Evolutionary conservation across 192 early-diverging fungal genomes (phyloP), one percentile per base, ranked within the genome.

Genomic region (Coemansia sp.): DNA sequence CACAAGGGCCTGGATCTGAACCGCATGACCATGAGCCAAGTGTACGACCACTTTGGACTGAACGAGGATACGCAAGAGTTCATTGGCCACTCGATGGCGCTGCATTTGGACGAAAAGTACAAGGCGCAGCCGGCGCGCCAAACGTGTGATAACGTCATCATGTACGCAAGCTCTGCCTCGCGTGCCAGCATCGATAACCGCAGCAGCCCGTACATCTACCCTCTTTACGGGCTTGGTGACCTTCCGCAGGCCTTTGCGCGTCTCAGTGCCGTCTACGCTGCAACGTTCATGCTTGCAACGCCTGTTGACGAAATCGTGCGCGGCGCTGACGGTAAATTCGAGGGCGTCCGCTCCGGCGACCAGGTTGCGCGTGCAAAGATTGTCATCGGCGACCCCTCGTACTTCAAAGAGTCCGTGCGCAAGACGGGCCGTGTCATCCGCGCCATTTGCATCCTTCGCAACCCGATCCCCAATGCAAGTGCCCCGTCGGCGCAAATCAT

Each of bases 201-300:
- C 61, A 93, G 93, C 84, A 92, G 89, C 66, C 98, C 98, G 35
- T 99, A 98, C 82, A 95, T 99, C 72, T 99, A 99, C 82, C 98
- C 96, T 63, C 84, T 95, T 66, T 97, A 96, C 66, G 98, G 98
- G 52, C 86, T 99, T 56, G 96, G 96, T 61, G 98, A 99, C 69
- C 81, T 99, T 33, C 96, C 98, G 45, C 98, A 99, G 84, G 90
- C 93, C 30, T 99, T 99, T 86, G 95, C 98, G 61, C 86, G 94
- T 57, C 81, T 99, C 69, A 93, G 91, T 77, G 98, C 98, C 39
- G 93, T 99, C 64, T 99, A 98, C 68, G 95, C 96, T 18, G 98
- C 96, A 68, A 99, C 98, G 20, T 99, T 98, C 83, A 99, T 99
- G 98, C 86, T 99, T 34, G 89, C 88, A 74, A 95, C 93, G 72